phyloP scores from a whole-genome alignment of 2,329 filamentous ascomycete species.

The Verticillium nonalfalfae region DNA sequence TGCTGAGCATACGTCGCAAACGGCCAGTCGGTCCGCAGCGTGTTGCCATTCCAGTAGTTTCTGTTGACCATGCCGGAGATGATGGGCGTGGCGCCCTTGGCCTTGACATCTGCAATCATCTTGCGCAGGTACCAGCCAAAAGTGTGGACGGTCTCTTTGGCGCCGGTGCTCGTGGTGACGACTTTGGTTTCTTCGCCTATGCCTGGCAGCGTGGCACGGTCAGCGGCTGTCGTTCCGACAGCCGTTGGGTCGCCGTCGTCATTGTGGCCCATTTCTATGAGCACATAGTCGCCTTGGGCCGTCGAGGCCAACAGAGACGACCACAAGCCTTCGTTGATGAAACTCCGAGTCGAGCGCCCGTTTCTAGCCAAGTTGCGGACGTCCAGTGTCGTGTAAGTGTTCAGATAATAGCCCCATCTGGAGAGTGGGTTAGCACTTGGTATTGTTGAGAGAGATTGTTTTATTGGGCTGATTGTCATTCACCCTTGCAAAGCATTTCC shows the following conservation, averaged over 20 bases:
- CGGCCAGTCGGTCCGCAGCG: slow-evolving; percentile 12
- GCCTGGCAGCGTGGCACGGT: slow-evolving; percentile 16
- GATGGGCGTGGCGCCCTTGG: slow-evolving; percentile 12
- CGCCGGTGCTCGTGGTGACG: slow-evolving; percentile 11
- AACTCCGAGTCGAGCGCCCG: slow-evolving; percentile 12
- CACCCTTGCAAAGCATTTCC: neutral
- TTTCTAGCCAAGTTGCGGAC: slow-evolving; percentile 11
- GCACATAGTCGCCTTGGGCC: slow-evolving; percentile 12
- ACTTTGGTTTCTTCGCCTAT: slow-evolving; percentile 13
- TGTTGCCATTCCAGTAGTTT: slow-evolving; percentile 10
- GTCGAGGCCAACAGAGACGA: slow-evolving; percentile 7
- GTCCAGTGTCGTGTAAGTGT: slow-evolving; percentile 3
- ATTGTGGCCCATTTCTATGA: slow-evolving; percentile 20
- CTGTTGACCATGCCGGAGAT: slow-evolving; percentile 18
- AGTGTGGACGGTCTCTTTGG: slow-evolving; percentile 14
- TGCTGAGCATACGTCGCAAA: slow-evolving; percentile 16
- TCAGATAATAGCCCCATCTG: slow-evolving; percentile 13
- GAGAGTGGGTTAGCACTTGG: no score
- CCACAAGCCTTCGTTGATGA: slow-evolving; percentile 16
- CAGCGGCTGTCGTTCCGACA: slow-evolving; percentile 8
- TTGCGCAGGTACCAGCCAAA: slow-evolving; percentile 18
- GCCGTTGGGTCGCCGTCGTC: slow-evolving; percentile 15
- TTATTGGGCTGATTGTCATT: neutral
- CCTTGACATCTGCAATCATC: slow-evolving; percentile 18
- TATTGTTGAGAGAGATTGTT: no score